These are phyloP conservation scores for Saccharomycopsis hybrid DNA, from an alignment of 1,139 yeast species.

Conservation along the genomic window DNA sequence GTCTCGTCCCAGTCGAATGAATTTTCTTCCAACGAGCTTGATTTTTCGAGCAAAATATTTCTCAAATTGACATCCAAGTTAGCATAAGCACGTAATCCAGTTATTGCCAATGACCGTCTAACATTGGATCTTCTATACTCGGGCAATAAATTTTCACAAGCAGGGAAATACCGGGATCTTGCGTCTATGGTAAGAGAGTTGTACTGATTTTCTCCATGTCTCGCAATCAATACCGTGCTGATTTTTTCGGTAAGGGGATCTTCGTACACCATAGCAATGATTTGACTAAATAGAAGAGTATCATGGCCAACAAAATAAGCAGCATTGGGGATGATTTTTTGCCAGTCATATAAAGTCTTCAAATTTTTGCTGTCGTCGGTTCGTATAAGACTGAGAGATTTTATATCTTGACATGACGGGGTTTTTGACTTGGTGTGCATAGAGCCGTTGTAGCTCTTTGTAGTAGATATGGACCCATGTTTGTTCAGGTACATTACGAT, in stretches of 20 bases:
- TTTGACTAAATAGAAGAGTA: conserved; percentile 44
- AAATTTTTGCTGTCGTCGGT: conserved; percentile 21
- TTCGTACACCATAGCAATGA: conserved; percentile 49
- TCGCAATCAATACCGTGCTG: conserved; percentile 58
- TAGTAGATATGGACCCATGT: neutral
- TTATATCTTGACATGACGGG: conserved; percentile 17
- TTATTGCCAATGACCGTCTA: conserved; percentile 69
- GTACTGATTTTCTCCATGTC: conserved; percentile 62
- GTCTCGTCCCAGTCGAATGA: conserved; percentile 63
- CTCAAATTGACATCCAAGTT: conserved; percentile 33
- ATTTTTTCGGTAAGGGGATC: conserved; percentile 41
- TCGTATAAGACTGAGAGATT: conserved; percentile 13
- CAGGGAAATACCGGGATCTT: conserved; percentile 68
- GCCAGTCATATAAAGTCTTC: conserved; percentile 33
- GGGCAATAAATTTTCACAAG: conserved; percentile 60
- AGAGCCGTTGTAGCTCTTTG: neutral
- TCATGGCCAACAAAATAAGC: conserved; percentile 54
- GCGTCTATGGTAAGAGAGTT: conserved; percentile 54
- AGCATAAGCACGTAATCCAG: conserved; percentile 63
- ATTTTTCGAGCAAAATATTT: conserved; percentile 20
- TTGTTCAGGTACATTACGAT: conserved; percentile 6
- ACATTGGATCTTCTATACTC: conserved; percentile 50
- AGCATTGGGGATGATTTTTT: conserved; percentile 41
- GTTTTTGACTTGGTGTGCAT: conserved; percentile 2
- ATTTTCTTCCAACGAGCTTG: conserved; percentile 14